Evolutionary conservation across 2,329 filamentous ascomycete genomes (phyloP).

Genomic region (Alternaria tenuissima): DNA sequence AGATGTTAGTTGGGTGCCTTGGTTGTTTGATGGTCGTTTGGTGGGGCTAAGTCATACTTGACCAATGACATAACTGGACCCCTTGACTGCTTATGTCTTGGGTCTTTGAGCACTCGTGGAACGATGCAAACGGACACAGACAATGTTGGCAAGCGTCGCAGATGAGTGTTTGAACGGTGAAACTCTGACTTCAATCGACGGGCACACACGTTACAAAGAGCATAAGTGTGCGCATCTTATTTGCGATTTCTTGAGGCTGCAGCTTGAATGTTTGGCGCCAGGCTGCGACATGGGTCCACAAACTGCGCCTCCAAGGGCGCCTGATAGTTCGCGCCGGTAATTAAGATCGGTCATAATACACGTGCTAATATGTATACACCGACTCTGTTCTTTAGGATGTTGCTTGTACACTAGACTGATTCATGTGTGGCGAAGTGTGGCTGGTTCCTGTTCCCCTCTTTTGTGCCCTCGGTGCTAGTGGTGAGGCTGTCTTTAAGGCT

Average conservation of each 20-base stretch:
- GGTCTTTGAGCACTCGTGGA: not conserved
- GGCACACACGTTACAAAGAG: too few species aligned
- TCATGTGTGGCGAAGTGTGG: not conserved
- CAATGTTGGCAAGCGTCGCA: not conserved
- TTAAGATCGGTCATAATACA: not conserved
- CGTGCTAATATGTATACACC: not conserved
- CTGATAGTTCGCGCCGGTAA: not conserved
- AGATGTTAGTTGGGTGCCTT: slow-evolving; percentile 11
- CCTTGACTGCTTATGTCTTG: slow-evolving; percentile 5
- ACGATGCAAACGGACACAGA: slow-evolving; percentile 16
- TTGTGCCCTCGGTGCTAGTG: not conserved
- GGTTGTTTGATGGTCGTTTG: slow-evolving; percentile 7
- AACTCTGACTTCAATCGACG: too few species aligned
- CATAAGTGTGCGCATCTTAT: slow-evolving; percentile 6
- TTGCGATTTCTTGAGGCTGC: not conserved
- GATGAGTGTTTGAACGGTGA: not conserved
- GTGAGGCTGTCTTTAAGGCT: slow-evolving; percentile 8
- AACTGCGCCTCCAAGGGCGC: not conserved
- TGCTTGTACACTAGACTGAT: not conserved
- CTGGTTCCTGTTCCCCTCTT: not conserved
- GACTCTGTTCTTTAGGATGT: slow-evolving; percentile 1
- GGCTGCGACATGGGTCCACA: not conserved
- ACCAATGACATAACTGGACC: slow-evolving; percentile 16
- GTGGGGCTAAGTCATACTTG: slow-evolving; percentile 19
- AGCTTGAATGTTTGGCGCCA: not conserved